These are phyloP conservation scores for Fusarium sp. DNA, from an alignment of 2,329 filamentous ascomycete genomes.

Conservation along the genomic window DNA sequence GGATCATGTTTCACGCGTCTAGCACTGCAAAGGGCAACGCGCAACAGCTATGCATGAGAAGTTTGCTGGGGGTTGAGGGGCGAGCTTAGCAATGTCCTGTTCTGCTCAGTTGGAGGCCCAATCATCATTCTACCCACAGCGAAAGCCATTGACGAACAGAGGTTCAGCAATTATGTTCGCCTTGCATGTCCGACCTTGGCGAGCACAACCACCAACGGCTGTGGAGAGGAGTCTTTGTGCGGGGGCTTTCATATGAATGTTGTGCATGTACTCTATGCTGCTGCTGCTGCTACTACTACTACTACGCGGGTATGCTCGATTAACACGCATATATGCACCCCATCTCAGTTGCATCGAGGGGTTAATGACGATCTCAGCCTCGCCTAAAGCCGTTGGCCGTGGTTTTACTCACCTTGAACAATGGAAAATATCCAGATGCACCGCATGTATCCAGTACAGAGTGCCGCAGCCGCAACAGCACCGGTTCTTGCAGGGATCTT, in stretches of 20 bases:
- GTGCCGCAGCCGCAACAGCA: conserved; percentile 31
- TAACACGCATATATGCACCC: conserved; percentile 33
- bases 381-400: conserved; percentile 35
- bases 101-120: conserved; percentile 34
- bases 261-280: conserved; percentile 37
- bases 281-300: background rate
- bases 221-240: background rate
- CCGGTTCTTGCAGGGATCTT: conserved; percentile 33
- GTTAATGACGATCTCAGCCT: conserved; percentile 47
- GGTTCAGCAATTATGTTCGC: conserved; percentile 34
- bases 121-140: conserved; percentile 47
- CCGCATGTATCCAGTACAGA: conserved; percentile 37
- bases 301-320: conserved; percentile 25
- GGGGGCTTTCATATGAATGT: conserved; percentile 34
- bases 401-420: conserved; percentile 7
- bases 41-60: conserved; percentile 48
- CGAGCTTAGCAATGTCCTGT: conserved; percentile 24
- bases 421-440: conserved; percentile 20
- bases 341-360: conserved; percentile 28
- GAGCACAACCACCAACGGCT: conserved; percentile 12
- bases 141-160: conserved; percentile 47
- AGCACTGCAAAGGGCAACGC: conserved; percentile 50
- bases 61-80: conserved; percentile 32
- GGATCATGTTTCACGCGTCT: conserved; percentile 51
- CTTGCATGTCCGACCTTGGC: conserved; percentile 12